phyloP scores from a whole-genome alignment of 2,329 filamentous ascomycete genomes.

The Scedosporium dehoogii region DNA sequence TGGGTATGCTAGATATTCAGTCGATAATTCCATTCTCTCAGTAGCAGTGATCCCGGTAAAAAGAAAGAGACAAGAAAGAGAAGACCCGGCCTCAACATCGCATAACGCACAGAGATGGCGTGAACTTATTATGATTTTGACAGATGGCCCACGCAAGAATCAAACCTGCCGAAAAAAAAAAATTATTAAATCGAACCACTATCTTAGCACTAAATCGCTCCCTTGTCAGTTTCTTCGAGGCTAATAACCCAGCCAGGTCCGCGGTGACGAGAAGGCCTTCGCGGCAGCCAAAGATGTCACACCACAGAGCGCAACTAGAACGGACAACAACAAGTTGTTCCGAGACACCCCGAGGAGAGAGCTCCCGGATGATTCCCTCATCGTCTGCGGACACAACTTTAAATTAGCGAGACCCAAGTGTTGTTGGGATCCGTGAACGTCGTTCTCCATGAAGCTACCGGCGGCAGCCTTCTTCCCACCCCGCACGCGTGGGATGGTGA shows the following conservation, averaged over 20 bases:
- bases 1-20: not conserved
- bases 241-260: too few species aligned
- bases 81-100: not conserved
- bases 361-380: not conserved
- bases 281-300: not conserved
- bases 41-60: not conserved
- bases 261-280: not conserved
- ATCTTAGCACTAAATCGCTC: too few species aligned
- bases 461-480: constrained; percentile 10
- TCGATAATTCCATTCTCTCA: not conserved
- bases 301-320: not conserved
- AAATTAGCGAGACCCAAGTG: constrained; percentile 14
- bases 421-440: constrained; percentile 20
- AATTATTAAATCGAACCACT: too few species aligned
- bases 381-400: not conserved
- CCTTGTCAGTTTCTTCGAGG: too few species aligned
- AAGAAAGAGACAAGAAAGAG: not conserved
- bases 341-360: not conserved
- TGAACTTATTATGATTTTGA: too few species aligned
- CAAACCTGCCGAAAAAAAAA: too few species aligned
- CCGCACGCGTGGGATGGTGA: constrained; percentile 22
- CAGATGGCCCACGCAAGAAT: too few species aligned
- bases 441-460: constrained; percentile 21
- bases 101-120: too few species aligned
- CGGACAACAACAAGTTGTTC: not conserved